A percentile compares a stretch with the other conserved stretches of the same genome.
phyloP scores from a whole-genome alignment of 2,329 filamentous ascomycete species.

The Alternaria triticina region DNA sequence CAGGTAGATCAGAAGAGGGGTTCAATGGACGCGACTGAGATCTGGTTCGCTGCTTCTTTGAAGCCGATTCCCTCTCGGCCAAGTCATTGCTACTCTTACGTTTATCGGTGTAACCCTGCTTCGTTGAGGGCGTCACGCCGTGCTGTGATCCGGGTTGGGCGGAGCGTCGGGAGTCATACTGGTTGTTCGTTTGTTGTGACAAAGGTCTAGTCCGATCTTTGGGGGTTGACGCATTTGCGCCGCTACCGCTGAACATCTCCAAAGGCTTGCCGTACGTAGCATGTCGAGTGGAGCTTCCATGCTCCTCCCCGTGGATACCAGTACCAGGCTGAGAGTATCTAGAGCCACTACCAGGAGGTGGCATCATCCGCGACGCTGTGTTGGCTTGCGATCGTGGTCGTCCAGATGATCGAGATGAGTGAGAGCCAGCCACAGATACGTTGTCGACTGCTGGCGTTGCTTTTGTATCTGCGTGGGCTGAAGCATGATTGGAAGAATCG shows the following conservation, averaged over 20 bases:
- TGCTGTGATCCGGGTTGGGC: background rate
- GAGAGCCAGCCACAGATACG: background rate
- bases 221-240: background rate
- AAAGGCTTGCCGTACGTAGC: background rate
- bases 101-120: constrained; percentile 5
- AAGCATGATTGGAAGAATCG: background rate
- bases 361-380: constrained; percentile 39
- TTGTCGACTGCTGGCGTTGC: background rate
- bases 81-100: constrained; percentile 12
- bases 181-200: constrained; percentile 2
- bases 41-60: constrained; percentile 16
- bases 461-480: background rate
- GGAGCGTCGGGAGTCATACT: background rate
- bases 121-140: background rate
- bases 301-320: background rate
- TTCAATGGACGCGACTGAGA: background rate
- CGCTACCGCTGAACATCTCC: background rate
- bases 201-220: background rate
- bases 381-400: constrained; percentile 42
- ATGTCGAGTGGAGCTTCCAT: background rate
- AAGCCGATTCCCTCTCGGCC: background rate
- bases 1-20: background rate
- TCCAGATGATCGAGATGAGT: constrained; percentile 16
- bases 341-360: constrained; percentile 5
- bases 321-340: background rate